phyloP scores from a whole-genome alignment of 2,329 filamentous ascomycete species.

The Acrocalymma vagum region DNA sequence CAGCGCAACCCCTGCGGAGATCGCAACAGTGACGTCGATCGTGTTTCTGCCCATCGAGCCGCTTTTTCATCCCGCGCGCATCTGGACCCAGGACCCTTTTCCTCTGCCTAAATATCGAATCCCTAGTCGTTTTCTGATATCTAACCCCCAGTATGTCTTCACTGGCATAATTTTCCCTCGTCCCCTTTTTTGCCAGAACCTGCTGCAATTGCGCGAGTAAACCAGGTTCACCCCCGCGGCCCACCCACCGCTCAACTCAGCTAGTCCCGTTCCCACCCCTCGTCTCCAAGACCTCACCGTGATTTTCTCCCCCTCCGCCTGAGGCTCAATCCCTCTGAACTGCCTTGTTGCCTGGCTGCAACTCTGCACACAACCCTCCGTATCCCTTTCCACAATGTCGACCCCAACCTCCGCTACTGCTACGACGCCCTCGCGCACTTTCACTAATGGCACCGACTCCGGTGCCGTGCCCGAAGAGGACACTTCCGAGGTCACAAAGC shows the following conservation, averaged over 20 bases:
- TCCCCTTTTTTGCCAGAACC: no score
- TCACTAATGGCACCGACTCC: constrained; percentile 47
- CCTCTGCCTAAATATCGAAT: neutral
- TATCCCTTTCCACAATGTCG: constrained; percentile 29
- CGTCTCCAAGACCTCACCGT: no score
- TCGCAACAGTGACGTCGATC: constrained; percentile 3
- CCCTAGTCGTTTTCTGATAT: no score
- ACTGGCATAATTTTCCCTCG: no score
- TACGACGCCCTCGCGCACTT: constrained; percentile 37
- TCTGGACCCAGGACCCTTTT: neutral
- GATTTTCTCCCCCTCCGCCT: no score
- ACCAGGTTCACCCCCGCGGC: no score
- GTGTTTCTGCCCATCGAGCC: neutral
- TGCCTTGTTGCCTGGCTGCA: no score
- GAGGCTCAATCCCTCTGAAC: no score
- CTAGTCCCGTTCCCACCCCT: no score
- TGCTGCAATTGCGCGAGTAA: no score
- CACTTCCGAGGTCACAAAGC: constrained; percentile 59
- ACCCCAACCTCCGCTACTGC: constrained; percentile 42
- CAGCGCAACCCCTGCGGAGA: neutral
- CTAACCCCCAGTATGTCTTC: no score
- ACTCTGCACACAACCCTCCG: neutral
- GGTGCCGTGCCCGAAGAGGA: constrained; percentile 60
- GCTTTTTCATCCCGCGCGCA: neutral
- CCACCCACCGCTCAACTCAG: no score